Base-by-base conservation (phyloP, 192 early-diverging fungal species). In the Coemansia erecta region DNA sequence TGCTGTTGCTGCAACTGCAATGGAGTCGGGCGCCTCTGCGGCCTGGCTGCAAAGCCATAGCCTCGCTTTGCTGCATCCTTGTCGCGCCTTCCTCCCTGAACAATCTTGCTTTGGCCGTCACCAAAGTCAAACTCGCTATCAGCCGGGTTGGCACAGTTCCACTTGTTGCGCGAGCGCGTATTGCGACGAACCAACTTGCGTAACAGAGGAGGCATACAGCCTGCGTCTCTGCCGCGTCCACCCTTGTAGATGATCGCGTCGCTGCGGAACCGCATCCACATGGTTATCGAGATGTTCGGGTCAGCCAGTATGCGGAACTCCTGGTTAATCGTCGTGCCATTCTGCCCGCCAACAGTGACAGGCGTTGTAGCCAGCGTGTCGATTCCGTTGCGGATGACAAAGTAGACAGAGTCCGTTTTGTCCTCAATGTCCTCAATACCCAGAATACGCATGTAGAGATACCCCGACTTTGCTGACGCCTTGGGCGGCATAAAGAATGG, bases 301-400 rank as follows among this genome's bases (percentile, higher is more conserved):
- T 73, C 72, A 0, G 77, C 73, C 56, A 73, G 58, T 26, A 80
- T 80, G 41, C 77, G 70, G 61, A 80, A 80, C 67, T 80, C 77
- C 17, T 80, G 77, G 67, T 80, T 80, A 49, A 80, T 73, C 8
- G 64, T 70, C 4, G 72, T 63, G 21, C 45, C 40, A 15, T 31
- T 11, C 9, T 17, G 18, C 7, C 71, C 68, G 22, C 49, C 67
- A 10, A 73, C 67, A 2, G 17, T 41, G 37, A 80, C 64, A 0
- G 77, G 77, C n/a, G 68, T 70, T 9, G 72, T 80, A 2, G 71
- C 67, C 60, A 80, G 56, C 5, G 77, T 80, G 46, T 80, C 71
- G 43, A 80, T 74, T 41, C 77, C 77, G n/a, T 80, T 80, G 66
- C 77, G 77, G 43, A 80, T 80, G 23, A 80, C 77, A 80, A 80